phyloP scores from a whole-genome alignment of 805 yeast genomes.

The Isabelozyma gotoi region DNA sequence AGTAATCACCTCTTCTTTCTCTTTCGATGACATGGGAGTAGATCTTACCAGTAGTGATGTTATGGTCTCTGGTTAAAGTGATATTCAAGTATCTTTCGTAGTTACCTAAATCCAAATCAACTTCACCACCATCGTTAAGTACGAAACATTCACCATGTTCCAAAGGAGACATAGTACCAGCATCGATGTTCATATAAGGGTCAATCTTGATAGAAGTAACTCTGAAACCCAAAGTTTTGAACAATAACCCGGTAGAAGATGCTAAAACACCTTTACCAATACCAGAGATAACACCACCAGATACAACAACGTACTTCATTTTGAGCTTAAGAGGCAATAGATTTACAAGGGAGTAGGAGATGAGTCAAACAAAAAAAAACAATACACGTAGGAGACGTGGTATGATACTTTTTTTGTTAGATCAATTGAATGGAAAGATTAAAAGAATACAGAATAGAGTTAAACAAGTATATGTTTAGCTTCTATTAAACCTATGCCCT shows the following conservation, averaged over 20 bases:
- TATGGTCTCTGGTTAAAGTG: conserved; percentile 90
- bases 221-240: conserved; percentile 90
- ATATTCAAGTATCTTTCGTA: conserved; percentile 95
- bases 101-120: conserved; percentile 96
- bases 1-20: conserved; percentile 95
- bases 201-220: conserved; percentile 98
- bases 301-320: conserved; percentile 98
- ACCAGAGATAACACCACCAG: conserved; percentile 99
- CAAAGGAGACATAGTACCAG: conserved; percentile 99
- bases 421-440: background rate
- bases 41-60: conserved; percentile 97
- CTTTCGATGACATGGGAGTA: conserved; percentile 90
- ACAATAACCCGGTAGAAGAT: conserved; percentile 91
- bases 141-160: conserved; percentile 99
- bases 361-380: no score
- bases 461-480: background rate
- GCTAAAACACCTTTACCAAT: conserved; percentile 99
- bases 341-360: background rate
- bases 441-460: conserved; percentile 1
- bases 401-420: no score
- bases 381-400: background rate
- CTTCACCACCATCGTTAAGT: conserved; percentile 98
- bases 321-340: background rate
- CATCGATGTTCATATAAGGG: conserved; percentile 99
- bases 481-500: conserved; percentile 31